phyloP scores from a whole-genome alignment of 129 eudicot genomes.

The Scalesia atractyloides region DNA sequence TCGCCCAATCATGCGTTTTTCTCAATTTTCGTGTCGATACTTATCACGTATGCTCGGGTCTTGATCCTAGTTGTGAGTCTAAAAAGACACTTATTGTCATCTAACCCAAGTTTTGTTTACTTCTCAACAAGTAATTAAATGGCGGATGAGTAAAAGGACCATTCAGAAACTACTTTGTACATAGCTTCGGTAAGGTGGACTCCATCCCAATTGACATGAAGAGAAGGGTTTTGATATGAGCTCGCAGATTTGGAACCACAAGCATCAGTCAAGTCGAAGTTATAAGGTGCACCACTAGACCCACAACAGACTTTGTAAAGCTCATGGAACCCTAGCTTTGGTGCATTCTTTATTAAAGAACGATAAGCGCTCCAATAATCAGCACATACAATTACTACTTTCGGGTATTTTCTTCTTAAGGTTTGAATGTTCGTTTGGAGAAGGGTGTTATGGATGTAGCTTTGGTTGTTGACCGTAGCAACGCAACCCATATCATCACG shows the following conservation, averaged over 20 bases:
- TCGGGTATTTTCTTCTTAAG: slow-evolving; percentile 52
- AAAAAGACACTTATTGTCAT: neutral
- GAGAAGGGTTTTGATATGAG: slow-evolving; percentile 56
- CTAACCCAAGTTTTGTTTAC: slow-evolving; percentile 30
- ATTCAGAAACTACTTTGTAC: slow-evolving; percentile 51
- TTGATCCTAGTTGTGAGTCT: too few relatives aligned
- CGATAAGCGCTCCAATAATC: slow-evolving; percentile 62
- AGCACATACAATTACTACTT: slow-evolving; percentile 53
- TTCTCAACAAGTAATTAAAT: slow-evolving; percentile 44
- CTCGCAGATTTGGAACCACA: slow-evolving; percentile 60
- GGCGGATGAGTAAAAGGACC: slow-evolving; percentile 51
- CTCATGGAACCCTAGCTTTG: slow-evolving; percentile 59
- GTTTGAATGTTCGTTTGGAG: slow-evolving; percentile 48
- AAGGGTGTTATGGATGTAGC: slow-evolving; percentile 49
- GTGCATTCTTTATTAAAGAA: slow-evolving; percentile 37
- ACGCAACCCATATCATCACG: slow-evolving; percentile 65
- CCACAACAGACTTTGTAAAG: slow-evolving; percentile 73
- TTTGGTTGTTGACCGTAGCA: slow-evolving; percentile 44
- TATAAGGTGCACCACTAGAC: slow-evolving; percentile 51
- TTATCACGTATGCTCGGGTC: too few relatives aligned
- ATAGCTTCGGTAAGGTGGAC: slow-evolving; percentile 82
- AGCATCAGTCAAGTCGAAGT: slow-evolving; percentile 35
- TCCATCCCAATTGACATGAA: too few relatives aligned
- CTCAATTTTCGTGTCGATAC: too few relatives aligned
- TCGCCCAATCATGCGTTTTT: too few relatives aligned